Evolutionary conservation across 495 filamentous ascomycete genomes (phyloP), one percentile per base, ranked within the genome.

Genomic region (Penicillium herquei): DNA sequence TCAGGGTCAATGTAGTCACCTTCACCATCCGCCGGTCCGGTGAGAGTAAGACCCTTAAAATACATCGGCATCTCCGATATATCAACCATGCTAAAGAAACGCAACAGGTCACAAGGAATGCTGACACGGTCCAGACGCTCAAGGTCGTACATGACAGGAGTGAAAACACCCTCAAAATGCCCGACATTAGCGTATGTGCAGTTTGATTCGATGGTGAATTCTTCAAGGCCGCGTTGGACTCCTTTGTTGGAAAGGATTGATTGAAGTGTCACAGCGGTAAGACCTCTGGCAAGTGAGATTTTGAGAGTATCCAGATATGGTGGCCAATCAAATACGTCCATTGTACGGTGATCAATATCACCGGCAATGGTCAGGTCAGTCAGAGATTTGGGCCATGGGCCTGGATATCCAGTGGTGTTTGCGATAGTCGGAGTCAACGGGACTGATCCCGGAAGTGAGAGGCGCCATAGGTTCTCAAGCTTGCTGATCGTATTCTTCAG

Each of bases 381-480:
- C 14, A 55, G 18, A 5, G 1, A 10, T 4, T 11, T 5, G 16
- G 21, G 21, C 21, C 21, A 26, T 1, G 1, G 2, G 21, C 21
- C 21, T 2, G 58, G 58, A 53, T 53, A 55, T 18, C n/a, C 12
- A 4, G 16, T 47, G 43, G 10, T 31, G 2, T 21, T 58, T 9
- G 61, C 39, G 11, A 51, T 14, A 17, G 54, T 66, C 39, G 66
- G 65, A 47, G 62, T 66, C 34, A 62, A 12, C 1, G 44, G 30
- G 17, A 78, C 80, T n/a, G 70, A 76, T 16, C 76, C 78, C 2
- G 87, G 87, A 41, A 89, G 77, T 35, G 76, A 74, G 5, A 90
- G 70, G 7, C 7, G 4, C 64, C 71, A 26, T 66, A 58, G 12
- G 88, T 75, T 30, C 77, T 59, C 8, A 58, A 89, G 73, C 14